Evolutionary conservation across 202 grass and related monocot genomes (phyloP).

Genomic region (Carex sylvatica): DNA sequence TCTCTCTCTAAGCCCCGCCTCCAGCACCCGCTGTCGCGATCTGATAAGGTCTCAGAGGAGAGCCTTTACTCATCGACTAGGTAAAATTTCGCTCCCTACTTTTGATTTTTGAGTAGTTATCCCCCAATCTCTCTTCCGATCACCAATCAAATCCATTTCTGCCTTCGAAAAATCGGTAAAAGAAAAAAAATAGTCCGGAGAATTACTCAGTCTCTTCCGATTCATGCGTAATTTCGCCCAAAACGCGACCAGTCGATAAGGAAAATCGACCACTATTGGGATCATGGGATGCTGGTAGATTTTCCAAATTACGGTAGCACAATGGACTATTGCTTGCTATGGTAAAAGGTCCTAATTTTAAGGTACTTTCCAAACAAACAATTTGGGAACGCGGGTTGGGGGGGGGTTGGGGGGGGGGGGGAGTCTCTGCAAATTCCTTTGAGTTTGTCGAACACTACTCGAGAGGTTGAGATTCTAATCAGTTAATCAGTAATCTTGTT

Average conservation of each 20-base stretch:
- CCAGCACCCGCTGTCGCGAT: slow-evolving; percentile 30
- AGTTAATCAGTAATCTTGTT: not conserved
- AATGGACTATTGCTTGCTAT: not conserved
- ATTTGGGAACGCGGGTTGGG: not conserved
- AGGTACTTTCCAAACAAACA: not conserved
- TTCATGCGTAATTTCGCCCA: not conserved
- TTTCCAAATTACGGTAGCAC: not conserved
- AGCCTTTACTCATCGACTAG: slow-evolving; percentile 19
- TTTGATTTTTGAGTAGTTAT: not conserved
- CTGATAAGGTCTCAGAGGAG: slow-evolving; percentile 13
- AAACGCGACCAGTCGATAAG: not conserved
- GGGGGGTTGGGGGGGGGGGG: not conserved
- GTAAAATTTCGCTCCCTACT: not conserved
- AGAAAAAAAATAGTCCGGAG: too few relatives aligned
- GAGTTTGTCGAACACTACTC: not conserved
- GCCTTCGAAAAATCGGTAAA: too few relatives aligned
- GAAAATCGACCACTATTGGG: not conserved
- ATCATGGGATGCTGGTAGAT: not conserved
- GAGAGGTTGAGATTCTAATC: not conserved
- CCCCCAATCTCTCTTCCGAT: not conserved
- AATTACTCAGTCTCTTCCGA: not conserved
- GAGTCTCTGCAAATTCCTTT: not conserved
- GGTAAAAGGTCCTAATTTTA: not conserved
- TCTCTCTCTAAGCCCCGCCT: not conserved
- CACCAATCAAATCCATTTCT: not conserved